Evolutionary conservation across 148 eudicot genomes (phyloP), one percentile per base, ranked within the genome.

Genomic region (Spergularia marina): DNA sequence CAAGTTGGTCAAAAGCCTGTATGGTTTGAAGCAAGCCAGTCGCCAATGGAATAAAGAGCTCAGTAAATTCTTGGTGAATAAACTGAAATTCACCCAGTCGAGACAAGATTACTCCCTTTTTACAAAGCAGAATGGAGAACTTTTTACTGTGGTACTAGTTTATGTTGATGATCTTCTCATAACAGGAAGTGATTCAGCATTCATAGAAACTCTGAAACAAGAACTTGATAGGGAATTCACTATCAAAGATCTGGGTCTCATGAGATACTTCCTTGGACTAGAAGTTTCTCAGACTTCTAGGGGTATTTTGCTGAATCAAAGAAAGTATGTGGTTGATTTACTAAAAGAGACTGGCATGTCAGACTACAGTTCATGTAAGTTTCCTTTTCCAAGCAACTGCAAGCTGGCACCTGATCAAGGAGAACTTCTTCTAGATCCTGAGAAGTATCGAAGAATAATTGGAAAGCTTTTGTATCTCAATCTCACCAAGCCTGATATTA

Each of bases 111-210:
- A 53, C 53, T 52, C 59, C 12, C 3, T 53, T 9, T 70, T 70
- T 12, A 70, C 40, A 7, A 13, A 6, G 9, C 6, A 1, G 0
- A 1, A 16, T 10, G 60, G 59, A 0, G 1, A 4, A 13, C 11
- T 34, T 53, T 8, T 70, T 12, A 7, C 12, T 53, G 6, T 41
- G 44, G 17, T 52, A 1, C 11, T 53, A 6, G 73, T 70, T 0
- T 70, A 70, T 70, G 73, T 70, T 2, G 61, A 70, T 53, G 73
- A 53, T n/a, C 13, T 70, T 3, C 6, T 71, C 0, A 16, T 71
- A 2, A n/a, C 62, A n/a, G 52, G 74, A 9, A 34, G 20, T 1
- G 18, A 34, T 56, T 1, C 10, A 1, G 2, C 4, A 0, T 16
- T 13, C 10, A 57, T 57, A 30, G 30, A 15, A 12, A 13, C 2